A percentile compares a stretch with the other conserved stretches of the same genome.
phyloP scores from a whole-genome alignment of 2,329 filamentous ascomycete species.

The Corynespora cassiicola region DNA sequence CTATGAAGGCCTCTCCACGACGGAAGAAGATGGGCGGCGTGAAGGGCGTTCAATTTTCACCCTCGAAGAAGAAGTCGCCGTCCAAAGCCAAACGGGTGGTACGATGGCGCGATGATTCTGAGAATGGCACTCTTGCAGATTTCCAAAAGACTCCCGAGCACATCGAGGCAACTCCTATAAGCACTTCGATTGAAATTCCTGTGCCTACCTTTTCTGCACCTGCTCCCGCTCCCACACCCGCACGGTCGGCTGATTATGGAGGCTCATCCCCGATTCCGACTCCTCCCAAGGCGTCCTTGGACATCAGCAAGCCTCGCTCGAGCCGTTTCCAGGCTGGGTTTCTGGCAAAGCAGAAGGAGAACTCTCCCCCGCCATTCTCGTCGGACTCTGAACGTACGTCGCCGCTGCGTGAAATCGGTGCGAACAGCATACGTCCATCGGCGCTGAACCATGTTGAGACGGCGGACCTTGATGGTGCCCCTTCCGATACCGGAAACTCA shows the following conservation, averaged over 20 bases:
- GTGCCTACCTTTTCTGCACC: slow-evolving; percentile 60
- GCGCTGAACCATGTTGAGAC: slow-evolving; percentile 61
- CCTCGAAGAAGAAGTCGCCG: slow-evolving; percentile 77
- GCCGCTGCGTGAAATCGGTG: slow-evolving; percentile 54
- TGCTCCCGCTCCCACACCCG: slow-evolving; percentile 38
- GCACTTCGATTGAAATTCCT: slow-evolving; percentile 59
- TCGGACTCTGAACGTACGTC: slow-evolving; percentile 62
- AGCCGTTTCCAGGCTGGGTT: slow-evolving; percentile 90
- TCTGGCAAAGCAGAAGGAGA: slow-evolving; percentile 69
- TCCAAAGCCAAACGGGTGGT: slow-evolving; percentile 74
- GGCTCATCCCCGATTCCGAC: slow-evolving; percentile 65
- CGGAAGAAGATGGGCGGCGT: slow-evolving; percentile 70
- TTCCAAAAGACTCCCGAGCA: slow-evolving; percentile 90
- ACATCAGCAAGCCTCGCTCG: slow-evolving; percentile 63
- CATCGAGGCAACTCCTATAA: slow-evolving; percentile 63
- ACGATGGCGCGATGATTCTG: slow-evolving; percentile 90
- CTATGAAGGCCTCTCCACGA: slow-evolving; percentile 79
- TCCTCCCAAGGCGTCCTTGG: slow-evolving; percentile 65
- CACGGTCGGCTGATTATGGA: slow-evolving; percentile 29
- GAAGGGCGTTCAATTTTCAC: slow-evolving; percentile 81
- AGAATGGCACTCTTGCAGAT: slow-evolving; percentile 84
- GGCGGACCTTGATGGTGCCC: slow-evolving; percentile 27
- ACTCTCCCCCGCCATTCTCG: slow-evolving; percentile 69
- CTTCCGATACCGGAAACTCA: slow-evolving; percentile 42
- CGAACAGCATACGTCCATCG: slow-evolving; percentile 54